phyloP scores from a whole-genome alignment of 2,329 filamentous ascomycete species.

The Neofusicoccum cordaticola region DNA sequence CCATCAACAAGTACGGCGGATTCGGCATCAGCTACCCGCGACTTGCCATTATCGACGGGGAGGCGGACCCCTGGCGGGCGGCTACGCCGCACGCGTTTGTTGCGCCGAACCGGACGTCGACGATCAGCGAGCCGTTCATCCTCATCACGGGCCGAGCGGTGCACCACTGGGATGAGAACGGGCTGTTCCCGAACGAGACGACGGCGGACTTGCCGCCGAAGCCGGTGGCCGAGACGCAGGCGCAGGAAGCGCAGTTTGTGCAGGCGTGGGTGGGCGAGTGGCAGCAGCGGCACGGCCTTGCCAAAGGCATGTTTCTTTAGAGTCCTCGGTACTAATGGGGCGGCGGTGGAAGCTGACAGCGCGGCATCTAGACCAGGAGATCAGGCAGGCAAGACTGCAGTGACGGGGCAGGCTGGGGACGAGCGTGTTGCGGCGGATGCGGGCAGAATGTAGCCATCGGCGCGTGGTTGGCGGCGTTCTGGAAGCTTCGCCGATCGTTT shows the following conservation, averaged over 20 bases:
- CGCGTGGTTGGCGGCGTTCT: neutral
- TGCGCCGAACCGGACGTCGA: constrained; percentile 57
- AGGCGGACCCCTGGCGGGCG: constrained; percentile 76
- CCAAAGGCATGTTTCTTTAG: neutral
- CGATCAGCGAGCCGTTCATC: constrained; percentile 66
- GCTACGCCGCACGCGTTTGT: constrained; percentile 69
- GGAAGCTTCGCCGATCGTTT: neutral
- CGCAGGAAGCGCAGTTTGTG: constrained; percentile 60
- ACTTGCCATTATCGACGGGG: constrained; percentile 73
- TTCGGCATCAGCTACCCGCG: constrained; percentile 70
- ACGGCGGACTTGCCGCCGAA: constrained; percentile 56
- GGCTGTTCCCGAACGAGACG: constrained; percentile 63
- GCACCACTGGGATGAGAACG: constrained; percentile 79
- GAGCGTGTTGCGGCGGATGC: too few relatives aligned
- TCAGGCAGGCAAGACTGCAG: constrained; percentile 2
- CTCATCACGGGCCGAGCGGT: constrained; percentile 66
- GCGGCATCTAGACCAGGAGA: neutral
- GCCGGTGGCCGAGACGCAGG: constrained; percentile 59
- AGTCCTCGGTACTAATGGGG: neutral
- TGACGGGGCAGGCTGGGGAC: neutral
- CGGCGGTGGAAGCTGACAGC: neutral
- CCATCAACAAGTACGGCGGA: constrained; percentile 74
- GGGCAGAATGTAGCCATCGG: too few relatives aligned
- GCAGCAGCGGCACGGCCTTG: constrained; percentile 25
- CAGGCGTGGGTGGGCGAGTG: constrained; percentile 66